Base-by-base conservation (phyloP, 768 basidiomycete genomes). In the Gautieria morchelliformis region DNA sequence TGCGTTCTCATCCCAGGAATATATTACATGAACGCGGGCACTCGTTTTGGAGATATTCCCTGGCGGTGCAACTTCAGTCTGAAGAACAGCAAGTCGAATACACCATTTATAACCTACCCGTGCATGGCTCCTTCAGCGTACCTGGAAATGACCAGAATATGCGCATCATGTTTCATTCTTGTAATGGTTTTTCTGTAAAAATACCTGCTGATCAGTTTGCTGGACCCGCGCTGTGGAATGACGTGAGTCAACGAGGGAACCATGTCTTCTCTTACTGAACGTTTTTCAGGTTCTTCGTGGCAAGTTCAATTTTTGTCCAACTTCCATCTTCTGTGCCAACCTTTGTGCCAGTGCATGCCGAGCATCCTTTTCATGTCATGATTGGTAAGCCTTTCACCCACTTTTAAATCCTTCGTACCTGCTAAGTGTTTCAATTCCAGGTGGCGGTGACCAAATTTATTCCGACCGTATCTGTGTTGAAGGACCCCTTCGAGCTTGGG, bases 81-180 rank as follows among this genome's bases (percentile, higher is more conserved):
- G 47, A 32, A 35, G 60, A 61, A 30, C 52, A 30, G 40, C 24
- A 20, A 17, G 53, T 59, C 19, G 46, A 61, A 49, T 61, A 61
- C 40, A 27, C 35, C 14, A 54, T 61, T n/a, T 35, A 27, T 15
- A 51, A 45, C 14, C 33, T 37, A n/a, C n/a, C 22, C 4, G 53
- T 51, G 3, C 46, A 59, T 39, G 58, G 56, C 5, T 53, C 58
- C 15, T 61, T 61, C 32, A 55, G 58, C 52, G 49, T 61, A 10
- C 60, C 60, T 15, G 60, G 41, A 14, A 59, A 58, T 37, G 58
- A 61, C 22, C 42, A 61, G 37, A 59, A 37, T 33, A 61, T 61
- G 60, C 60, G 60, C 3, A 50, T 59, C 7, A 50, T 61, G 48
- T 61, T 61, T 49, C 58, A 61, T 56, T 59, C 60, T 30, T 61